phyloP scores from a whole-genome alignment of 1,284 basidiomycete genomes.

The Ceratobasidium sp. region DNA sequence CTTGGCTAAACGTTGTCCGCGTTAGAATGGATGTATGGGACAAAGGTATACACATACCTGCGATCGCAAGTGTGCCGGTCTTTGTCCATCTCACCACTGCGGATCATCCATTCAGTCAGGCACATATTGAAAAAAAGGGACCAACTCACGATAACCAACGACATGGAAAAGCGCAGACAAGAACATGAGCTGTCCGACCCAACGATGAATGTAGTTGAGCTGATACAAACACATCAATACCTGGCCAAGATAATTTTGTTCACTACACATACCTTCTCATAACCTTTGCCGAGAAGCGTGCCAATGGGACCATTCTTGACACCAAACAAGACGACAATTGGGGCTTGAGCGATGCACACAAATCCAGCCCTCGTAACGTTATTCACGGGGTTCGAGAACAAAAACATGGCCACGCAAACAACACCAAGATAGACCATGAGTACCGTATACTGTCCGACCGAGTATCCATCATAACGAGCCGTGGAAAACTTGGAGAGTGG shows the following conservation, averaged over 20 bases:
- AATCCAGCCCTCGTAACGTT: constrained; percentile 38
- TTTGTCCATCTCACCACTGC: constrained; percentile 40
- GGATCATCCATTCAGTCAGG: not conserved
- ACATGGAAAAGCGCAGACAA: constrained; percentile 40
- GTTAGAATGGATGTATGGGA: not conserved
- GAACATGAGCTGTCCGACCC: constrained; percentile 41
- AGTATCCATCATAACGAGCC: constrained; percentile 33
- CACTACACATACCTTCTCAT: constrained; percentile 37
- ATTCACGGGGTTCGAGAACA: constrained; percentile 37
- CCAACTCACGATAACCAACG: constrained; percentile 40
- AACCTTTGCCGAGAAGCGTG: constrained; percentile 35
- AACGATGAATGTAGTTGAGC: constrained; percentile 42
- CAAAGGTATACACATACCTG: constrained; percentile 6
- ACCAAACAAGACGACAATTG: constrained; percentile 38
- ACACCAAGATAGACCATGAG: constrained; percentile 25
- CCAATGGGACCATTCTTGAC: constrained; percentile 41
- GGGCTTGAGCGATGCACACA: constrained; percentile 38
- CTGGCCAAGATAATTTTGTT: not conserved
- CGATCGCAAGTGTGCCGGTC: constrained; percentile 29
- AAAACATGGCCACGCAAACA: constrained; percentile 34
- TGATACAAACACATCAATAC: constrained; percentile 6
- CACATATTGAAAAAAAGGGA: not conserved
- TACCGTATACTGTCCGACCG: constrained; percentile 35
- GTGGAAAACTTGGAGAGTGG: constrained; percentile 28
- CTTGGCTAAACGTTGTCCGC: constrained; percentile 3